A percentile compares a stretch with the other conserved stretches of the same genome.
phyloP scores from a whole-genome alignment of 345 rosid genomes.

The Brassica napus region DNA sequence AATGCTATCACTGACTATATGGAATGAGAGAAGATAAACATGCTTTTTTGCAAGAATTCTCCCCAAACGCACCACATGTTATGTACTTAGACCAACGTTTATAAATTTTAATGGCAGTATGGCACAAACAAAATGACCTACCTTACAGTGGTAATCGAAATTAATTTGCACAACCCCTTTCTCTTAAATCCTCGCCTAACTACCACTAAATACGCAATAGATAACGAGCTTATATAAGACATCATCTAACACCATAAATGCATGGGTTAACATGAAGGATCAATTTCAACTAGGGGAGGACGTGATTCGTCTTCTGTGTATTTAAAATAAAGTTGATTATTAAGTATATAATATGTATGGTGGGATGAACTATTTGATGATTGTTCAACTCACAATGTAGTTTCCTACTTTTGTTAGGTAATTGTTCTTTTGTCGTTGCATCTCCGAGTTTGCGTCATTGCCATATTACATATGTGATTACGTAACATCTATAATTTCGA shows the following conservation, averaged over 20 bases:
- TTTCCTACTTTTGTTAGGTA: constrained; percentile 35
- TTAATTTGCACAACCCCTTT: background rate
- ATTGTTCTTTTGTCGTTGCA: constrained; percentile 28
- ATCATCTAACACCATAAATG: background rate
- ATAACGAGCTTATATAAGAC: background rate
- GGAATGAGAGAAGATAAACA: background rate
- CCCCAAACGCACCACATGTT: background rate
- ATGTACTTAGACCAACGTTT: background rate
- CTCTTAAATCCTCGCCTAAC: background rate
- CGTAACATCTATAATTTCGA: background rate
- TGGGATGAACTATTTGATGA: constrained; percentile 29
- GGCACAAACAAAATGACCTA: background rate
- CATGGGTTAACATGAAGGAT: background rate
- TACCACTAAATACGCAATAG: background rate
- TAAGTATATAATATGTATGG: background rate
- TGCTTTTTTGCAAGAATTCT: background rate
- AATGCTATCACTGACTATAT: background rate
- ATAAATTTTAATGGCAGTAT: background rate
- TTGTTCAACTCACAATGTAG: constrained; percentile 15
- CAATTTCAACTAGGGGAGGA: background rate
- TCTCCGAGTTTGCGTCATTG: constrained; percentile 23
- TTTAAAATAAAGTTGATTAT: background rate
- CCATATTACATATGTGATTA: constrained; percentile 25
- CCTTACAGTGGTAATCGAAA: background rate
- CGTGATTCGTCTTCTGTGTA: background rate